Conservation (phyloP, 768 basidiomycete genomes). For the Suillus spraguei region DNA sequence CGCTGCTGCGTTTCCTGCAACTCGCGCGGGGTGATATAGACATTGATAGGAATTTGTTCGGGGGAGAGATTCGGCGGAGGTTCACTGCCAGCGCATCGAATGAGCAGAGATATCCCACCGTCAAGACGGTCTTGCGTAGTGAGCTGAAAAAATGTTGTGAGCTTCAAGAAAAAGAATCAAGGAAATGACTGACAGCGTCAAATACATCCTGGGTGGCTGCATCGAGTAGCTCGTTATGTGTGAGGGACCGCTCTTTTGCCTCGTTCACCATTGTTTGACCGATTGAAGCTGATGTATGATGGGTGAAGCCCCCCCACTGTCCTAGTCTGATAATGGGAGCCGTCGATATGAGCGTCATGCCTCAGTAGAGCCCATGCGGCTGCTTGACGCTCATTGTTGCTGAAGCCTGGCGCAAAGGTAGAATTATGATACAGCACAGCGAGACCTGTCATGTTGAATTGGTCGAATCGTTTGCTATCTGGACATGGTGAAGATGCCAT, state of each 20-base stretch:
- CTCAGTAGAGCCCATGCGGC: constrained; percentile 5
- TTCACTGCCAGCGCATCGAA: constrained; percentile 11
- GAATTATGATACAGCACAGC: constrained; percentile 10
- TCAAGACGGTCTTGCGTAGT: constrained; percentile 13
- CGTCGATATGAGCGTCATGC: constrained; percentile 5
- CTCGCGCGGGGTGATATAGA: background rate
- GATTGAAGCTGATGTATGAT: constrained; percentile 11
- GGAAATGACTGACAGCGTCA: constrained; percentile 5
- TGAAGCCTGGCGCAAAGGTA: constrained; percentile 1
- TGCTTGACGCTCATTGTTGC: constrained; percentile 7
- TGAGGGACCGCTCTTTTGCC: background rate
- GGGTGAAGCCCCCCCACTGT: constrained; percentile 9
- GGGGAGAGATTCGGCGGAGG: background rate
- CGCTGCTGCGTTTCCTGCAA: constrained; percentile 2
- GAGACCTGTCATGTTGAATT: constrained; percentile 13
- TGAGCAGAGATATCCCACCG: constrained; percentile 12
- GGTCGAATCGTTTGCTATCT: background rate
- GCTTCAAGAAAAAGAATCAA: background rate
- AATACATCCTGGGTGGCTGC: constrained; percentile 4
- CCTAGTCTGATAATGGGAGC: constrained; percentile 9
- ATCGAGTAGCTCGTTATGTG: background rate
- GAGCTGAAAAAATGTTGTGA: constrained; percentile 10
- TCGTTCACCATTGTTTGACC: background rate
- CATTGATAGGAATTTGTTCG: constrained; percentile 2
- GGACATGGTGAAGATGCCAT: background rate